Base-by-base conservation (phyloP, 2,329 filamentous ascomycete genomes). In the Dactylellina leptospora region DNA sequence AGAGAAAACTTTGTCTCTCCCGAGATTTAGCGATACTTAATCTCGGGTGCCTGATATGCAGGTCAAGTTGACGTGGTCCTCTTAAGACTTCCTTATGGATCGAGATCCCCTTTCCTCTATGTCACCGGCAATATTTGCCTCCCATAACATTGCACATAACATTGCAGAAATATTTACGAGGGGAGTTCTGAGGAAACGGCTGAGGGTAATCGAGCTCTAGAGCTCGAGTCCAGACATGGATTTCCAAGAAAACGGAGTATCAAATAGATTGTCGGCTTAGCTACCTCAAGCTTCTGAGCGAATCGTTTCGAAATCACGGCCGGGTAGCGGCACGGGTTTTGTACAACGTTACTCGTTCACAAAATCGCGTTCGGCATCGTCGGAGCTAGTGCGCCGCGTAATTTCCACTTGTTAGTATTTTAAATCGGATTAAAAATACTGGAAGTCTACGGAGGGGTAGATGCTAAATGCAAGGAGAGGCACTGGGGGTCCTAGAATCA, bases 131-230 rank as follows among this genome's bases (percentile, higher is more conserved):
- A 50, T 16, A 28, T 56, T 48, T 45, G 6, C 53, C 33, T n/a
- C 11, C 11, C 8, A 2, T 44, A 9, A 51, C 56, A 51, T 25
- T 20, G 56, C 60, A 47, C 30, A 47, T 23, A 64, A 47, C 40
- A 66, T 30, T 36, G 61, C 53, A 33, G 28, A n/a, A 66, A 44
- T 27, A 16, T 42, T 3, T n/a, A 22, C 2, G 22, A 30, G 6
- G 18, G n/a, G n/a, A n/a, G n/a, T n/a, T n/a, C n/a, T n/a, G n/a
- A n/a, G n/a, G n/a, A n/a, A n/a, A n/a, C n/a, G n/a, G n/a, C n/a
- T n/a, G n/a, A n/a, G n/a, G n/a, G n/a, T n/a, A n/a, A 51, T 58
- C 45, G 61, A 66, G 61, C 61, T 66, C 61, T 42, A 27, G 61
- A 66, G 61, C 51, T 66, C n/a, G n/a, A n/a, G n/a, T n/a, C n/a